Evolutionary conservation across 352 stramenopile species (phyloP).

Genomic region (Phytophthora gonapodyides): DNA sequence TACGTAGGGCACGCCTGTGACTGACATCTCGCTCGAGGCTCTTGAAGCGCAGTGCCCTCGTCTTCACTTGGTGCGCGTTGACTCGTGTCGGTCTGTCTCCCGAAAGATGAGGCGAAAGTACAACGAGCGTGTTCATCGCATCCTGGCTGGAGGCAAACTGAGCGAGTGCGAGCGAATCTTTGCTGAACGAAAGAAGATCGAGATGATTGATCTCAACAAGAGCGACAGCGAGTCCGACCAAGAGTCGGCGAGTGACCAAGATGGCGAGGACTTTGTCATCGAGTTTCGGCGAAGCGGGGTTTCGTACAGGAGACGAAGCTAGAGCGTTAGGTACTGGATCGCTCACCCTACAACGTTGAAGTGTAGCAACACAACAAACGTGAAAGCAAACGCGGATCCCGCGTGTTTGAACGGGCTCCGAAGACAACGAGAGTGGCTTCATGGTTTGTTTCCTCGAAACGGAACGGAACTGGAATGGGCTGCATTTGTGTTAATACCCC

Average conservation of each 20-base stretch:
- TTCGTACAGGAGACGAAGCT: slow-evolving; percentile 22
- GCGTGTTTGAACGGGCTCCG: neutral
- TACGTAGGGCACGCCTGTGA: slow-evolving; percentile 53
- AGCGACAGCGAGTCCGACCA: slow-evolving; percentile 43
- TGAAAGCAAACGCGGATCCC: neutral
- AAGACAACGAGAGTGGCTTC: slow-evolving; percentile 16
- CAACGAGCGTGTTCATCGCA: slow-evolving; percentile 26
- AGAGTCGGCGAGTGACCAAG: slow-evolving; percentile 30
- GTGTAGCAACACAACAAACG: neutral
- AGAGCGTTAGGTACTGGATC: neutral
- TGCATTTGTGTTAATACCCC: slow-evolving; percentile 64
- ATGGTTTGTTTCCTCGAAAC: slow-evolving; percentile 43
- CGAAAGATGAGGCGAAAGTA: slow-evolving; percentile 51
- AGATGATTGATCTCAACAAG: slow-evolving; percentile 40
- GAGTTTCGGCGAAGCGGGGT: slow-evolving; percentile 19
- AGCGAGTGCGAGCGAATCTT: slow-evolving; percentile 46
- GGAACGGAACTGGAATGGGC: slow-evolving; percentile 69
- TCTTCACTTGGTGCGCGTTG: slow-evolving; percentile 63
- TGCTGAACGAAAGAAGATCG: slow-evolving; percentile 40
- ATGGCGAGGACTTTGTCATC: slow-evolving; percentile 28
- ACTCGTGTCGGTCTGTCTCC: slow-evolving; percentile 73
- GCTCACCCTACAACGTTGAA: neutral
- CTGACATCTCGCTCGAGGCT: slow-evolving; percentile 45
- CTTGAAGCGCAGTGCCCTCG: slow-evolving; percentile 44
- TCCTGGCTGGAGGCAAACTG: slow-evolving; percentile 26